These are phyloP conservation scores for Zangia roseola DNA, from an alignment of 768 basidiomycete species.

Conservation along the genomic window DNA sequence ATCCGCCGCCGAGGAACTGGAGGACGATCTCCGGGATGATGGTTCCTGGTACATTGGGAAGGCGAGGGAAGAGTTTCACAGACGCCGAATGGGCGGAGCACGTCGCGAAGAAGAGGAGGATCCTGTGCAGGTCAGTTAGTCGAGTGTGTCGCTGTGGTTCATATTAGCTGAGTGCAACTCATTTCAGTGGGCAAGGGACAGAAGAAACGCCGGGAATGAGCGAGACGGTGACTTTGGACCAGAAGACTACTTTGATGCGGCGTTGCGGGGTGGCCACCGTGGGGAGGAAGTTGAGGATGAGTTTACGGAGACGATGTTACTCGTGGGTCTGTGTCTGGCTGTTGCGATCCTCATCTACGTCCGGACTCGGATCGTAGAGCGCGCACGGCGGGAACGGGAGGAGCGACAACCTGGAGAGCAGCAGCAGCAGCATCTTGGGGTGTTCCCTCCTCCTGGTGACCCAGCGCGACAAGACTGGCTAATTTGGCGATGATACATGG, in stretches of 20 bases:
- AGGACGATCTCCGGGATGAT: constrained; percentile 41
- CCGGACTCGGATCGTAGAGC: constrained; percentile 73
- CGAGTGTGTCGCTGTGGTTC: not conserved
- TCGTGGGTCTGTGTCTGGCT: constrained; percentile 68
- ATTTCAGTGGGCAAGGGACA: constrained; percentile 73
- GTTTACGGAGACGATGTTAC: constrained; percentile 75
- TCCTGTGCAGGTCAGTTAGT: constrained; percentile 65
- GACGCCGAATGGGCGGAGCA: constrained; percentile 46
- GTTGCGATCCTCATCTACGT: constrained; percentile 78
- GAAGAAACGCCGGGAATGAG: constrained; percentile 68
- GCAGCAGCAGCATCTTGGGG: constrained; percentile 36
- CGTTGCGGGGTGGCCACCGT: constrained; percentile 55
- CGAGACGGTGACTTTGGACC: constrained; percentile 74
- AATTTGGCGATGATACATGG: constrained; percentile 38
- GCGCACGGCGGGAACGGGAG: constrained; percentile 64
- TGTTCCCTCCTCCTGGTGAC: constrained; percentile 64
- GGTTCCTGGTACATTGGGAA: constrained; percentile 83
- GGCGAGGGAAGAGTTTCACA: constrained; percentile 74
- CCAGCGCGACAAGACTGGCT: constrained; percentile 68
- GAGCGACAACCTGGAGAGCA: constrained; percentile 37
- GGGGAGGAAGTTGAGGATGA: constrained; percentile 69
- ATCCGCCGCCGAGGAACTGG: constrained; percentile 23
- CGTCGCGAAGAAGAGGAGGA: constrained; percentile 59
- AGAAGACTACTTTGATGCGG: constrained; percentile 80
- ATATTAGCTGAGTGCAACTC: constrained; percentile 4